Percentiles rank a stretch among this genome's conserved stretches.
Evolutionary conservation across 805 yeast genomes (phyloP).

Genomic region (Kregervanrija pseudodelftensis): DNA sequence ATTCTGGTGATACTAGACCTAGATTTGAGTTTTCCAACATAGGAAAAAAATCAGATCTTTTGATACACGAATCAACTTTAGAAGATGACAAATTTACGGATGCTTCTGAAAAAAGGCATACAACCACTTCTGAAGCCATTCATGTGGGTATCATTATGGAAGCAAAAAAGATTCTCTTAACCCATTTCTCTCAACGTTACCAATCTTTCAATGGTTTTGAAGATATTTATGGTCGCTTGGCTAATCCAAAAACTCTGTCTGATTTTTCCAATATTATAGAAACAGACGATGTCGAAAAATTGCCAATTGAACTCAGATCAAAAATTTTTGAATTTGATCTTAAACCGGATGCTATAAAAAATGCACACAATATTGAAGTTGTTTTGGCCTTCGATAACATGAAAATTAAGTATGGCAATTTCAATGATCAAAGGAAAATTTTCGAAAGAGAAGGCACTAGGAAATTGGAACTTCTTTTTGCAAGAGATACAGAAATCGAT

Average conservation of each 20-base stretch:
- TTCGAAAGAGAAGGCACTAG: conserved; percentile 23
- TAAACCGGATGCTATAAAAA: conserved; percentile 14
- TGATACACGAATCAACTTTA: conserved; percentile 91
- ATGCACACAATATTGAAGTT: conserved; percentile 23
- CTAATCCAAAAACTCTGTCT: conserved; percentile 8
- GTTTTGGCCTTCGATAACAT: conserved; percentile 63
- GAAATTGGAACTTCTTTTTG: conserved; percentile 20
- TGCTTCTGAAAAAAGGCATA: conserved; percentile 76
- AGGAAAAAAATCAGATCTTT: conserved; percentile 61
- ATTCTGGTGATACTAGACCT: conserved; percentile 95
- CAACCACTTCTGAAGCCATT: conserved; percentile 85
- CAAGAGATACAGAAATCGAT: conserved; percentile 19
- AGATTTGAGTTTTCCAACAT: conserved; percentile 49
- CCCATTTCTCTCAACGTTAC: conserved; percentile 92
- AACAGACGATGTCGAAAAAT: conserved; percentile 11
- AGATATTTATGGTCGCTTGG: conserved; percentile 19
- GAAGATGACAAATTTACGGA: conserved; percentile 73
- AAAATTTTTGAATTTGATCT: conserved; percentile 16
- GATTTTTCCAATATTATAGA: too few relatives aligned
- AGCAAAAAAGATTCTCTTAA: conserved; percentile 62
- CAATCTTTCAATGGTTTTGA: conserved; percentile 38
- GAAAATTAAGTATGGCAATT: conserved; percentile 39
- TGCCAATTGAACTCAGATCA: conserved; percentile 16
- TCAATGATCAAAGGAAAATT: conserved; percentile 29
- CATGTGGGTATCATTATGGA: conserved; percentile 63